Evolutionary conservation across 202 grass and related monocot genomes (phyloP).

Genomic region (Eragrostis tef): DNA sequence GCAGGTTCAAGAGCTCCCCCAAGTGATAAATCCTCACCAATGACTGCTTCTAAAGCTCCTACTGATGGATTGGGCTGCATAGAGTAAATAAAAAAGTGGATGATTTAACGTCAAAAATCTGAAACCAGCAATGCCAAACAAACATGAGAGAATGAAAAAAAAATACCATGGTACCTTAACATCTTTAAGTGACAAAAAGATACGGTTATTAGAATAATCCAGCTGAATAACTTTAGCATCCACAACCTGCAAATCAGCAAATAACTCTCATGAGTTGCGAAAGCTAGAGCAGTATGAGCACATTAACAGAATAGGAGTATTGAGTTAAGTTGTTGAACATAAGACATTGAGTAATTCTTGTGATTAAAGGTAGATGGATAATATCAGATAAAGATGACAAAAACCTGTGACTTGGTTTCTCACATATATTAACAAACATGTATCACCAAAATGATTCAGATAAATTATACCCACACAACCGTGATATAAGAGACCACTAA

Average conservation of each 20-base stretch:
- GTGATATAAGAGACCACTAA: not conserved
- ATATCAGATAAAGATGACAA: not conserved
- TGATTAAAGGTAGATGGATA: slow-evolving; percentile 11
- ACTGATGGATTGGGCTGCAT: slow-evolving; percentile 63
- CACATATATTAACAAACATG: not conserved
- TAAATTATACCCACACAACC: not conserved
- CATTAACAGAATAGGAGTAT: not conserved
- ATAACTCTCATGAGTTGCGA: slow-evolving; percentile 1
- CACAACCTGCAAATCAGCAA: slow-evolving; percentile 61
- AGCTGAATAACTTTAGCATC: slow-evolving; percentile 91
- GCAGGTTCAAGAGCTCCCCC: slow-evolving; percentile 69
- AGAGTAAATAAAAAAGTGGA: not conserved
- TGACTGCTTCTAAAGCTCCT: slow-evolving; percentile 68
- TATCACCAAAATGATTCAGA: slow-evolving; percentile 7
- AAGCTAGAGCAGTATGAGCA: slow-evolving; percentile 8
- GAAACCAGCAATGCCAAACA: not conserved
- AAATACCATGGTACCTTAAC: slow-evolving; percentile 54
- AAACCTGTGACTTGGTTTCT: not conserved
- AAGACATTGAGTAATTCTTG: not conserved
- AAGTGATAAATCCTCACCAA: slow-evolving; percentile 68
- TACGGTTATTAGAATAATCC: slow-evolving; percentile 73
- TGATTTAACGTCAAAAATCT: slow-evolving; percentile 9
- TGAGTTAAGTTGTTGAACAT: slow-evolving; percentile 7
- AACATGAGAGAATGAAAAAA: not conserved
- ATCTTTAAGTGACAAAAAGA: slow-evolving; percentile 90